Evolutionary conservation across 257 asterid genomes (phyloP).

Genomic region (Nicotiana otophora): DNA sequence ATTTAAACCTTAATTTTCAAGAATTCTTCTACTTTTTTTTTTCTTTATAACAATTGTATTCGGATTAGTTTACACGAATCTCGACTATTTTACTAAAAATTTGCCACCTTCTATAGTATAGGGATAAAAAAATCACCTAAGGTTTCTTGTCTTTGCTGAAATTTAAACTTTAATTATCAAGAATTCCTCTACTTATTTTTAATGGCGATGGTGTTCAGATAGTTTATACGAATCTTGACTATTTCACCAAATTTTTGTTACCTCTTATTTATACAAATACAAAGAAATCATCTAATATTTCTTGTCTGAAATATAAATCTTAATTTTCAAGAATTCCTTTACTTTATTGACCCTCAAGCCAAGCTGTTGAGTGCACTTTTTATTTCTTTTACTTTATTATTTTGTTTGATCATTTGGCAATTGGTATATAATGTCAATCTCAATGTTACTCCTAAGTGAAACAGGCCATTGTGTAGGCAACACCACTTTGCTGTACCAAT

Average conservation of each 20-base stretch:
- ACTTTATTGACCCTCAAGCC: background rate
- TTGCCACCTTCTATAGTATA: too few relatives aligned
- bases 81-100: too few relatives aligned
- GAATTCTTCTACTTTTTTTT: too few relatives aligned
- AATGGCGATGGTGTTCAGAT: too few relatives aligned
- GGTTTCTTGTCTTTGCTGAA: too few relatives aligned
- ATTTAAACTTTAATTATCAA: too few relatives aligned
- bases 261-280: background rate
- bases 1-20: too few relatives aligned
- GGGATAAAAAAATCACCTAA: too few relatives aligned
- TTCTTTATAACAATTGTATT: too few relatives aligned
- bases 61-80: too few relatives aligned
- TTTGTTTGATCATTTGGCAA: constrained; percentile 8
- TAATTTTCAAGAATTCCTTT: background rate
- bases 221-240: background rate
- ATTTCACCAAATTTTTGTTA: too few relatives aligned
- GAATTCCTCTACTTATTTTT: too few relatives aligned
- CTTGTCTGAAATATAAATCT: background rate
- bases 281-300: background rate
- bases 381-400: background rate
- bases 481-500: constrained; percentile 7
- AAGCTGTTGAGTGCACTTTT: background rate
- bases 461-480: constrained; percentile 16
- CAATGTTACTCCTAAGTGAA: constrained; percentile 37
- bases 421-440: constrained; percentile 33